phyloP scores from a whole-genome alignment of 805 yeast genomes.

The Saccharomycopsis javanensis region DNA sequence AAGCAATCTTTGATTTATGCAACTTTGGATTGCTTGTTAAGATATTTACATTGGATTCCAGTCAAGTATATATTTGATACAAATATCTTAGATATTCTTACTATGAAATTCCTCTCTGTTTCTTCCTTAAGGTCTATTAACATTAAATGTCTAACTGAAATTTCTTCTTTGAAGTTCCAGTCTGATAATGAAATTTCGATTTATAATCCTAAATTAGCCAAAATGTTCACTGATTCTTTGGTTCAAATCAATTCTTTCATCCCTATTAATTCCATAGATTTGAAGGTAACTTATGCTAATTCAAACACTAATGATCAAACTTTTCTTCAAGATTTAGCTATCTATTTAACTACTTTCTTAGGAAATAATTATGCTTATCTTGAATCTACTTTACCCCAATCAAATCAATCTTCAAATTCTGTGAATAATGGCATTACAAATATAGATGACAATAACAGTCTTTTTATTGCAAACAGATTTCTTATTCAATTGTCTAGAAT shows the following conservation, averaged over 20 bases:
- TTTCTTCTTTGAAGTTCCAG: conserved; percentile 54
- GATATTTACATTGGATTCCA: conserved; percentile 94
- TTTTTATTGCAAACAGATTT: conserved; percentile 68
- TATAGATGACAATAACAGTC: conserved; percentile 46
- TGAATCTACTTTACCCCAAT: conserved; percentile 29
- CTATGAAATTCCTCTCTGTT: conserved; percentile 68
- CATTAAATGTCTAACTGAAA: conserved; percentile 88
- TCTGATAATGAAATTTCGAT: conserved; percentile 31
- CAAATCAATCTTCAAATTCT: not conserved
- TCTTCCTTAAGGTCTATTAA: conserved; percentile 75
- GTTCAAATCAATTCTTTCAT: conserved; percentile 59
- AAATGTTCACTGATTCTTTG: conserved; percentile 64
- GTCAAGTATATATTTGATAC: conserved; percentile 84
- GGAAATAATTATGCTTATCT: conserved; percentile 58
- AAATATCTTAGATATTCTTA: conserved; percentile 58
- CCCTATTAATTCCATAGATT: conserved; percentile 56
- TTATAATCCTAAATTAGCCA: conserved; percentile 47
- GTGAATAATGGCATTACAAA: conserved; percentile 21
- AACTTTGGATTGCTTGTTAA: conserved; percentile 70
- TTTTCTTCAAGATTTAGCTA: conserved; percentile 87
- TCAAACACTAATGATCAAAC: conserved; percentile 85
- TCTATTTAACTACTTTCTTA: conserved; percentile 81
- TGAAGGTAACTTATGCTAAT: conserved; percentile 58
- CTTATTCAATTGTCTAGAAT: conserved; percentile 77
- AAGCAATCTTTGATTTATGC: conserved; percentile 76